phyloP scores from a whole-genome alignment of 441 rosid species.

The Adansonia gregorii region DNA sequence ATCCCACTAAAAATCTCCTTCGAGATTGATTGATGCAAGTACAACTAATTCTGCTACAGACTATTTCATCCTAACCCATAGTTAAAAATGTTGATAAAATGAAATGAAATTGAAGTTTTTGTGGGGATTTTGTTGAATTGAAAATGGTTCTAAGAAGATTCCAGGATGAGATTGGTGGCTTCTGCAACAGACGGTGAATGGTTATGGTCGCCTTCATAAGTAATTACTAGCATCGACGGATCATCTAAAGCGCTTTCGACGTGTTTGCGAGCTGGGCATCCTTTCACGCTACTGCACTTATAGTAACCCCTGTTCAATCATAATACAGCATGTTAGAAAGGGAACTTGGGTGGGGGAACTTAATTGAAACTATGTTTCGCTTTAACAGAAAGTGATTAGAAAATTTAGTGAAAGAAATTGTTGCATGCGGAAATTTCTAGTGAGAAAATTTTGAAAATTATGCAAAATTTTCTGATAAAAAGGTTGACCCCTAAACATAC shows the following conservation, averaged over 20 bases:
- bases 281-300: conserved; percentile 91
- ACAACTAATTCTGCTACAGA: neutral
- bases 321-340: neutral
- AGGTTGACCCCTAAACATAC: too few species aligned
- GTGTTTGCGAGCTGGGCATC: conserved; percentile 96
- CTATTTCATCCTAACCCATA: neutral
- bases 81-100: neutral
- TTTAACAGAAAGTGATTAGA: neutral
- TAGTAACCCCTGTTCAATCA: conserved; percentile 72
- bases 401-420: neutral
- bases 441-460: neutral
- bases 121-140: neutral
- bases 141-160: conserved; percentile 56
- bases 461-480: neutral
- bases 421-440: neutral
- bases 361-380: neutral
- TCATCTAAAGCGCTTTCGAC: conserved; percentile 88
- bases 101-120: neutral
- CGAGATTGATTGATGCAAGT: conserved; percentile 3
- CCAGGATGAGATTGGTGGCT: conserved; percentile 65
- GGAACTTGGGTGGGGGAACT: neutral
- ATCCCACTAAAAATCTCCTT: conserved; percentile 43
- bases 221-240: conserved; percentile 71
- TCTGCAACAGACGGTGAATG: conserved; percentile 72
- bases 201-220: conserved; percentile 92